phyloP scores from a whole-genome alignment of 192 early-diverging fungal genomes.

The Linnemannia elongata region DNA sequence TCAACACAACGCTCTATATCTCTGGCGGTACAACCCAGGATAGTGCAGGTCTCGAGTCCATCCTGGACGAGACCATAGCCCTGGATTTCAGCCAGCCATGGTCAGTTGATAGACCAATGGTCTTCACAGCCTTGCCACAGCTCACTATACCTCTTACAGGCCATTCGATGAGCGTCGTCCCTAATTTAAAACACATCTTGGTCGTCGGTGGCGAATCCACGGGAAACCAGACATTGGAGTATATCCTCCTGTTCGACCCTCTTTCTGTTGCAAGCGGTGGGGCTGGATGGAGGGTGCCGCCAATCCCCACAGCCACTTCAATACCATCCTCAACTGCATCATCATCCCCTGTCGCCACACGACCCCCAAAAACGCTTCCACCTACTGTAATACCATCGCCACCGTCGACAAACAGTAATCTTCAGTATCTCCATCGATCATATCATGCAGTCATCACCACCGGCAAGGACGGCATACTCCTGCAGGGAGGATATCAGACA shows the following conservation, averaged over 20 bases:
- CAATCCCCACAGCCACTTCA: background rate
- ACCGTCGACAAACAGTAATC: background rate
- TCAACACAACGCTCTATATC: constrained; percentile 25
- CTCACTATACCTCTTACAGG: constrained; percentile 29
- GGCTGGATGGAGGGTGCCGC: background rate
- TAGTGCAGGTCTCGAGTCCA: background rate
- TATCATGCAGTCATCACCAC: constrained; percentile 33
- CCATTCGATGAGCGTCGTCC: constrained; percentile 32
- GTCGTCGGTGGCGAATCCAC: constrained; percentile 29
- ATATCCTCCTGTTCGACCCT: constrained; percentile 5
- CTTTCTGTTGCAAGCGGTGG: background rate
- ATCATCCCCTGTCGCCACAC: background rate
- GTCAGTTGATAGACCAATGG: constrained; percentile 19
- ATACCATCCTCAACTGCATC: background rate
- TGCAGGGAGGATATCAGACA: constrained; percentile 35
- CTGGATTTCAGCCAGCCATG: constrained; percentile 37
- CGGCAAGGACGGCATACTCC: constrained; percentile 36
- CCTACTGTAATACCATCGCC: constrained; percentile 7
- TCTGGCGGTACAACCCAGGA: constrained; percentile 31
- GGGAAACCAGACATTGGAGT: background rate
- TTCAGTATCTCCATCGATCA: constrained; percentile 9
- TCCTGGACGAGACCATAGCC: constrained; percentile 20
- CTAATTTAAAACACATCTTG: constrained; percentile 12
- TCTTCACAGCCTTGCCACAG: constrained; percentile 21
- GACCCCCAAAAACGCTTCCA: background rate